These are phyloP conservation scores for Theobroma grandiflorum DNA, from an alignment of 441 rosid genomes.

Conservation along the genomic window DNA sequence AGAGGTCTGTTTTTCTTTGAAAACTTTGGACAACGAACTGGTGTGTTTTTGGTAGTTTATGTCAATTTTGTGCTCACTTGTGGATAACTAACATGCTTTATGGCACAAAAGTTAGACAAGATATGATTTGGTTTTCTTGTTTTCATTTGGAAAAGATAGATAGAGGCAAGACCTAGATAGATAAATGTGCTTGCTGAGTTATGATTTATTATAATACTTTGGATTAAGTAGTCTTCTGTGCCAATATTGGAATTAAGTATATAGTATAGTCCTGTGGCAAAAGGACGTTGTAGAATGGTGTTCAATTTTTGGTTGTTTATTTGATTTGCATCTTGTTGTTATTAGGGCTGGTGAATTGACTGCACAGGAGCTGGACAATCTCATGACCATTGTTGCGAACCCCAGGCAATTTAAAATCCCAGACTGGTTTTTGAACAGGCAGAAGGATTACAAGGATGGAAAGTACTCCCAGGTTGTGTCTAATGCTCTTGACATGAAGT, in stretches of 20 bases:
- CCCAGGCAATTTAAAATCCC: slow-evolving; percentile 97
- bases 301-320: not conserved
- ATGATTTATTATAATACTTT: not conserved
- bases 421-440: slow-evolving; percentile 96
- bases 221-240: not conserved
- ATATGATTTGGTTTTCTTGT: not conserved
- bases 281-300: not conserved
- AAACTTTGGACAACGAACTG: not conserved
- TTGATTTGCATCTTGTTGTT: not conserved
- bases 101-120: not conserved
- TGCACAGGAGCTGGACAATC: slow-evolving; percentile 89
- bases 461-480: slow-evolving; percentile 94
- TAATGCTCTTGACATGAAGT: slow-evolving; percentile 93
- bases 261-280: not conserved
- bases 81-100: not conserved
- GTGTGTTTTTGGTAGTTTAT: not conserved
- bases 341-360: slow-evolving; percentile 87
- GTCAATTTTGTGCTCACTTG: not conserved
- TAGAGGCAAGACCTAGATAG: not conserved
- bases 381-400: slow-evolving; percentile 90
- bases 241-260: not conserved
- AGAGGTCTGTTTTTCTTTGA: slow-evolving; percentile 47
- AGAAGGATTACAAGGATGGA: slow-evolving; percentile 96
- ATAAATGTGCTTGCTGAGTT: not conserved
- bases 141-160: not conserved